Evolutionary conservation across 2,329 filamentous ascomycete species (phyloP), one percentile per base, ranked within the genome.

Genomic region (Microdochium paspali): DNA sequence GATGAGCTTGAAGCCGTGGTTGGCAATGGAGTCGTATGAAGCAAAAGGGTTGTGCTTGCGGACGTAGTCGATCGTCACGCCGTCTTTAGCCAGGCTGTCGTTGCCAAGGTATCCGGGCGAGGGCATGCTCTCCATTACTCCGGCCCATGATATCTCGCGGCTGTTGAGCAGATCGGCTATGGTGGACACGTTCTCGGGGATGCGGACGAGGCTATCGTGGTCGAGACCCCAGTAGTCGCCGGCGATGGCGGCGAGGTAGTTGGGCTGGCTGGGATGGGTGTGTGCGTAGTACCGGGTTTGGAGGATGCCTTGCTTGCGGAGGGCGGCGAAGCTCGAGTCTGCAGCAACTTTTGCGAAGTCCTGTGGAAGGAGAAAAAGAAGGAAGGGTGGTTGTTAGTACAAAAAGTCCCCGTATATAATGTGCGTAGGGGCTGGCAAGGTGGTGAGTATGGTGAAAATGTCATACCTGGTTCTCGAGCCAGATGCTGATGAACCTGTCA

Each of bases 141-240:
- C 71, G 44, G 56, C 65, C 69, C 71, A 74, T 24, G 59, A 58
- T 43, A 73, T 66, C 3, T 57, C 44, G 47, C 61, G 62, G 45
- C 55, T 58, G 26, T 73, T 70, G 10, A 74, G 60, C 28, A 74
- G 54, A 56, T 74, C 71, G 18, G 71, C 67, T 21, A 74, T 55
- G 1, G 70, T 74, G 10, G 67, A 69, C 13, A 74, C 66, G 49
- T 73, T 72, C 25, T 58, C 50, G 1, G 71, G 70, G 20, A 75
- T 60, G 35, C 65, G 62, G 6, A 73, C 61, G 31, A 64, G 60
- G 9, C 63, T 64, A 55, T 74, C 71, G 51, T 74, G 66, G 52
- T 76, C 62, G 30, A 72, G 51, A 2, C 72, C 72, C 51, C 72
- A 75, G 55, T 71, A 72, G 53, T 75, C 70, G 12, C 70, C 71